Base-by-base conservation (phyloP, 179 eudicot genomes). In the Carnegiea gigantea region DNA sequence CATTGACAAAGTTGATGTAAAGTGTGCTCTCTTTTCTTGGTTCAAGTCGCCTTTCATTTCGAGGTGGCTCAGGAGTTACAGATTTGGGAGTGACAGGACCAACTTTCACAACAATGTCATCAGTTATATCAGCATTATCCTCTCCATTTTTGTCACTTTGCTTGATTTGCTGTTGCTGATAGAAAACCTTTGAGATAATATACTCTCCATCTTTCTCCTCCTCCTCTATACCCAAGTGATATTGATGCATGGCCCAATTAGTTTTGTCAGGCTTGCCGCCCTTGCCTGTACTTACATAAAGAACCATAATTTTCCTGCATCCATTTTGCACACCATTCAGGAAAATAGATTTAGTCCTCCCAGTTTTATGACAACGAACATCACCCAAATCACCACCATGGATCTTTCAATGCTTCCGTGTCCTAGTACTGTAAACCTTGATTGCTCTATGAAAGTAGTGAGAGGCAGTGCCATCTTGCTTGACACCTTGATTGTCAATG, bases 301-400 rank as follows among this genome's bases (percentile, higher is more conserved):
- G 90, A 81, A 95, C 99, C 99, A 95, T 92, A 38, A 95, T 94
- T 82, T 95, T 95, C 86, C 94, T 95, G 80, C 92, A 95, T 21
- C 99, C 99, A 60, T 75, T 83, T 79, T 95, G 99, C 13, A 83
- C 86, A 43, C 94, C 95, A 36, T 92, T 91, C 74, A 87, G 72
- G 21, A 86, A 11, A 60, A 95, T 93, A 15, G 98, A 92, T 84
- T 91, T 94, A 51, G 99, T 95, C 74, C 93, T 88, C 10, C 99
- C 98, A 13, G 99, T 95, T 80, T 95, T 95, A 64, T 95, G 99
- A 98, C 99, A 95, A 79, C 99, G 94, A 71, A 95, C 98, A 87
- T 94, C 95, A 18, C 97, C 94, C 20, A 64, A 75, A 78, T 91
- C 87, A 81, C 90, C 93, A 51, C 90, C 95, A n/a, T 91, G 92